These are phyloP conservation scores for Rhizopogon vesiculosus DNA, from an alignment of 768 basidiomycete species.

Conservation along the genomic window DNA sequence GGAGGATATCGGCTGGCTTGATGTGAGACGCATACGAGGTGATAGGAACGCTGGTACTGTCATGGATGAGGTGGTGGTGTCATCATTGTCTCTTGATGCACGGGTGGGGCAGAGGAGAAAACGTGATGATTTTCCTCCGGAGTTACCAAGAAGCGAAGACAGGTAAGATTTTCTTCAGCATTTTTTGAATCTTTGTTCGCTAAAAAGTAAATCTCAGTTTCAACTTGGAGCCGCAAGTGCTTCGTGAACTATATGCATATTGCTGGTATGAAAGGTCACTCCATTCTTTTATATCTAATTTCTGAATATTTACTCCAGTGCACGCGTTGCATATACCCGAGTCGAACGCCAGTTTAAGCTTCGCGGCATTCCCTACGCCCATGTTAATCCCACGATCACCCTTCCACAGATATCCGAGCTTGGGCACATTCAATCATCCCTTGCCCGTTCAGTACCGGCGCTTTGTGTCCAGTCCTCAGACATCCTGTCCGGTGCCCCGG, in stretches of 20 bases:
- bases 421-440: slow-evolving; percentile 61
- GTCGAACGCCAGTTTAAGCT: slow-evolving; percentile 86
- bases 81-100: slow-evolving; percentile 12
- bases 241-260: slow-evolving; percentile 80
- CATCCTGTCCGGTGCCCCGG: slow-evolving; percentile 78
- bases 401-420: slow-evolving; percentile 40
- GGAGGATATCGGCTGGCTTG: slow-evolving; percentile 78
- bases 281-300: slow-evolving; percentile 4
- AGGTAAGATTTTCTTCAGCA: slow-evolving; percentile 13
- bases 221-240: slow-evolving; percentile 63
- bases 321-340: slow-evolving; percentile 85
- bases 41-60: slow-evolving; percentile 24
- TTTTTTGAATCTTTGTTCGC: slow-evolving; percentile 1
- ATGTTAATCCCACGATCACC: slow-evolving; percentile 57
- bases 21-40: slow-evolving; percentile 61
- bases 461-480: slow-evolving; percentile 79
- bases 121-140: slow-evolving; percentile 11
- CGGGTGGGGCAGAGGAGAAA: slow-evolving; percentile 27
- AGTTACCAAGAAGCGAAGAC: slow-evolving; percentile 19
- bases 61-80: slow-evolving; percentile 8
- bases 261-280: slow-evolving; percentile 58
- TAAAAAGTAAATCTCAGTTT: slow-evolving; percentile 34
- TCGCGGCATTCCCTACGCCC: slow-evolving; percentile 71
- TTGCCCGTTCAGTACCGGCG: slow-evolving; percentile 75
- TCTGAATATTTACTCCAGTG: slow-evolving; percentile 38